These are phyloP conservation scores for Chloranthus sessilifolius DNA, from an alignment of 164 flowering plant genomes.

Conservation along the genomic window DNA sequence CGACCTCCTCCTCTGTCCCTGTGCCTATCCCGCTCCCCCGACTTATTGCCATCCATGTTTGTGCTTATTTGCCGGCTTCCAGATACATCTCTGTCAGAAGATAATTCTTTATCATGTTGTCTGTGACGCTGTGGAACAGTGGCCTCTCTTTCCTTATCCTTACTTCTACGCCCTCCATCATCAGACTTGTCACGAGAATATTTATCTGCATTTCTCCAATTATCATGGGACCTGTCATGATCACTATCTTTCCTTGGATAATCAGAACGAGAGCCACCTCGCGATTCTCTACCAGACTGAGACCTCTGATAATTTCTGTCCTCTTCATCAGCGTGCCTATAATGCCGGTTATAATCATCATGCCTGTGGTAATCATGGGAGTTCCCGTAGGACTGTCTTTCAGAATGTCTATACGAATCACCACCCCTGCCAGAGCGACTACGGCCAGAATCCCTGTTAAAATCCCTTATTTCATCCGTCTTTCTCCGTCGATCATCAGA, in stretches of 20 bases:
- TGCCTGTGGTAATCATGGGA: conserved; percentile 39
- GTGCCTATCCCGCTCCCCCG: conserved; percentile 32
- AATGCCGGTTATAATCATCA: conserved; percentile 45
- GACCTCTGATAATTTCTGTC: conserved; percentile 39
- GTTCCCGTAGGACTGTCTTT: conserved; percentile 45
- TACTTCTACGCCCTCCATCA: conserved; percentile 33
- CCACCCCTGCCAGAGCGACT: conserved; percentile 33
- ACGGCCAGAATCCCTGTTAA: conserved; percentile 32
- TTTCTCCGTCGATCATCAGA: conserved; percentile 29
- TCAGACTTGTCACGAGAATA: conserved; percentile 48
- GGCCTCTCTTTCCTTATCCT: conserved; percentile 42
- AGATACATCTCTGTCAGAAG: conserved; percentile 30
- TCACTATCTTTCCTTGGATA: conserved; percentile 39
- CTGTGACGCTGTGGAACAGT: conserved; percentile 24
- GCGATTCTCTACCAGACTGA: conserved; percentile 44
- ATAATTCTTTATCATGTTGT: conserved; percentile 29
- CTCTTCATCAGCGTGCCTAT: conserved; percentile 40
- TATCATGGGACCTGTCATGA: conserved; percentile 38
- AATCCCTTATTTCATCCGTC: conserved; percentile 40
- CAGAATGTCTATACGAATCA: conserved; percentile 45
- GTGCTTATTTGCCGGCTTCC: conserved; percentile 27
- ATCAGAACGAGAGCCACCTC: conserved; percentile 30
- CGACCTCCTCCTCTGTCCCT: conserved; percentile 29
- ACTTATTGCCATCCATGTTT: conserved; percentile 24
- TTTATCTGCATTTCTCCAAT: conserved; percentile 33